Percentiles rank a stretch among this genome's conserved stretches.
Evolutionary conservation across 176 grass and related monocot genomes (phyloP).

Genomic region (Hyparrhenia diplandra): DNA sequence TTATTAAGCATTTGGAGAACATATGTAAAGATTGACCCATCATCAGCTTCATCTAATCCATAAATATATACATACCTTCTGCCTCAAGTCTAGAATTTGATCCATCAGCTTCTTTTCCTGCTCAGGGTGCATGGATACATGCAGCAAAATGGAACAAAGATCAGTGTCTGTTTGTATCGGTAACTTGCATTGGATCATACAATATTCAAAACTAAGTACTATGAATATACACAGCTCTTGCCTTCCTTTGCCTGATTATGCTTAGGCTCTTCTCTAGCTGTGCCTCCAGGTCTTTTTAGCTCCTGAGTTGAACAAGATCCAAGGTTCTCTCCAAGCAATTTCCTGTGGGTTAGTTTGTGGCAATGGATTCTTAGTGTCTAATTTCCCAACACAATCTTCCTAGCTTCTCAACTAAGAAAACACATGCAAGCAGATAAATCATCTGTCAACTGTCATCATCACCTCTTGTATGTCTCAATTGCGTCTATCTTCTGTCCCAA

Average conservation of each 20-base stretch:
- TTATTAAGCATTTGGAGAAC: neutral
- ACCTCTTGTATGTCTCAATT: slow-evolving; percentile 61
- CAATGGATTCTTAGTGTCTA: neutral
- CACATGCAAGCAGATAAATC: neutral
- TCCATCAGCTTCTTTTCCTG: slow-evolving; percentile 64
- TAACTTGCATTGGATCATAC: neutral
- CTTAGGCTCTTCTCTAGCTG: slow-evolving; percentile 64
- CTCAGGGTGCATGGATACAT: neutral
- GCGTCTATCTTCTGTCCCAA: slow-evolving; percentile 53
- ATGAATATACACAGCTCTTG: neutral
- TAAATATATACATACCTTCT: slow-evolving; percentile 47
- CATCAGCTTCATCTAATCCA: neutral
- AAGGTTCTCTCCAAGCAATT: slow-evolving; percentile 60
- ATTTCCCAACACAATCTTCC: neutral
- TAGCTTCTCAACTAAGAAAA: neutral
- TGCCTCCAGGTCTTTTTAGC: slow-evolving; percentile 52
- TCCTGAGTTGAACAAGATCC: slow-evolving; percentile 56
- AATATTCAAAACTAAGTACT: no score
- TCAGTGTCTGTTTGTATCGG: neutral
- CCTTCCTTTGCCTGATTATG: slow-evolving; percentile 65
- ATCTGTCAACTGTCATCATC: neutral
- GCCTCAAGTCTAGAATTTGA: slow-evolving; percentile 56
- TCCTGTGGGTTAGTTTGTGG: slow-evolving; percentile 27
- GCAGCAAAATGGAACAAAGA: neutral
- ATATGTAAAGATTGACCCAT: neutral